These are phyloP conservation scores for Amphibolis antarctica DNA, from an alignment of 106 monocot species.

Conservation along the genomic window DNA sequence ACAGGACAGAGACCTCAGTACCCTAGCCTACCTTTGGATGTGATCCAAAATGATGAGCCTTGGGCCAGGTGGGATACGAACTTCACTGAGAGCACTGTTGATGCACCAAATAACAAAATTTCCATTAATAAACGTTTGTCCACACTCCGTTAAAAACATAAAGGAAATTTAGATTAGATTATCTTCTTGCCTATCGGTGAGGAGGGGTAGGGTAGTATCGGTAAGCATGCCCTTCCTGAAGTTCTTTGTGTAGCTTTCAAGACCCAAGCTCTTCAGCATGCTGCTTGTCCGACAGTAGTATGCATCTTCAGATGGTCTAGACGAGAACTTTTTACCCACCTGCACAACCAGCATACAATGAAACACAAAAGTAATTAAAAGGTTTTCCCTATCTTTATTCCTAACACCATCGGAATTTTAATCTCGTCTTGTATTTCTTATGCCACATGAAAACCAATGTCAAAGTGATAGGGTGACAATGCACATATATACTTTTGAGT, in stretches of 20 bases:
- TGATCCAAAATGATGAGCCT: slow-evolving; percentile 19
- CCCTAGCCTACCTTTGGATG: slow-evolving; percentile 15
- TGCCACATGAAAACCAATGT: no score
- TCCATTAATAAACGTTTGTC: not conserved
- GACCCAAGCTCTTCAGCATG: slow-evolving; percentile 12
- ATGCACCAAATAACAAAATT: not conserved
- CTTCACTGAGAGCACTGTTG: slow-evolving; percentile 13
- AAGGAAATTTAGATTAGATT: not conserved
- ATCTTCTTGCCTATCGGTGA: slow-evolving; percentile 11
- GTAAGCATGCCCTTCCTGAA: slow-evolving; percentile 11
- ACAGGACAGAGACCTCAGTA: no score
- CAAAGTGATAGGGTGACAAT: no score
- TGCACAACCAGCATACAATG: not conserved
- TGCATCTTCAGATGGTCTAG: not conserved
- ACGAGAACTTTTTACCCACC: slow-evolving; percentile 15
- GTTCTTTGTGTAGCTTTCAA: slow-evolving; percentile 10
- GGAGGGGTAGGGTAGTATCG: slow-evolving; percentile 8
- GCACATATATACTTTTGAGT: no score
- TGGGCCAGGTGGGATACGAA: slow-evolving; percentile 20
- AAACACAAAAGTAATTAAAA: not conserved
- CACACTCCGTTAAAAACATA: not conserved
- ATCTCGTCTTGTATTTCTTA: no score
- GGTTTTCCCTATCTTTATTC: no score
- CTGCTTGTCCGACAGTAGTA: not conserved
- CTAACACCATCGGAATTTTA: no score